phyloP scores from a whole-genome alignment of 768 basidiomycete genomes.

The Naganishia friedmannii region DNA sequence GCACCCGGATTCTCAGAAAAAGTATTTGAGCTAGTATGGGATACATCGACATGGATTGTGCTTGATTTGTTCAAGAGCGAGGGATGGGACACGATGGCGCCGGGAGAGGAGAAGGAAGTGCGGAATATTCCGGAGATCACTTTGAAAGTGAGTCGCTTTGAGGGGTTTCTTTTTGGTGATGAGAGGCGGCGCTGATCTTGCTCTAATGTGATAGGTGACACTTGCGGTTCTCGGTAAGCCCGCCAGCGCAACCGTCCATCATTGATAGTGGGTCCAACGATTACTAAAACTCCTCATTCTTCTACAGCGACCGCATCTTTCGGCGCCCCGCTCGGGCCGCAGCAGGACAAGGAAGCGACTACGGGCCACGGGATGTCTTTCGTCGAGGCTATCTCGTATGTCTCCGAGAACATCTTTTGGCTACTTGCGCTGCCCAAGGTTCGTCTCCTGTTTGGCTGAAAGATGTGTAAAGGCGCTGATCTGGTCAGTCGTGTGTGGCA shows the following conservation, averaged over 20 bases:
- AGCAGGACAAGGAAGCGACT: neutral
- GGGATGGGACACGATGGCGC: constrained; percentile 17
- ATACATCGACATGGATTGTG: constrained; percentile 23
- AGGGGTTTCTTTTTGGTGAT: too few relatives aligned
- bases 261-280: neutral
- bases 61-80: constrained; percentile 23
- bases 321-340: constrained; percentile 26
- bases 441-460: neutral
- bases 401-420: constrained; percentile 33
- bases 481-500: neutral
- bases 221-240: constrained; percentile 25
- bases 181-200: too few relatives aligned
- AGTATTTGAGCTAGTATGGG: constrained; percentile 31
- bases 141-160: neutral
- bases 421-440: constrained; percentile 23
- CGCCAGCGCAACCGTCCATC: too few relatives aligned
- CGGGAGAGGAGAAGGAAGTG: constrained; percentile 13
- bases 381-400: constrained; percentile 30
- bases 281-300: neutral
- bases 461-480: too few relatives aligned
- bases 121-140: constrained; percentile 16
- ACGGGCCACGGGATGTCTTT: constrained; percentile 29
- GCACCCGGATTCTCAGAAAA: constrained; percentile 33
- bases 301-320: constrained; percentile 31
- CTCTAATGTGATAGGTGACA: constrained; percentile 25